Conservation (phyloP, 1,284 basidiomycete genomes). For the Gastroboletus turbinatus region DNA sequence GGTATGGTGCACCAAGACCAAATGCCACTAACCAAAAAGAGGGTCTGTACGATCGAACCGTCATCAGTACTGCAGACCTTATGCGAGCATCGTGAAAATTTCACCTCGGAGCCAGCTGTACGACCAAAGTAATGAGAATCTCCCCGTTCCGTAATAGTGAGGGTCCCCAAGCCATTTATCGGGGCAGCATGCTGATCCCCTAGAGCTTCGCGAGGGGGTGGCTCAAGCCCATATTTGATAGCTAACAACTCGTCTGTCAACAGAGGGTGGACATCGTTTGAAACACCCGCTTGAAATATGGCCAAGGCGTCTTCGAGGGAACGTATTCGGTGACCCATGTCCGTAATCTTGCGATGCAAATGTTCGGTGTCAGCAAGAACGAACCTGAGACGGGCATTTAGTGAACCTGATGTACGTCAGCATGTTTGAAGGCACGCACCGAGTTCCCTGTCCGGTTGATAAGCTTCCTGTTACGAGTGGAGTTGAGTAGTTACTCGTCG, state of each 20-base stretch:
- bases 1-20: background rate
- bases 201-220: conserved; percentile 27
- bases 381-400: conserved; percentile 41
- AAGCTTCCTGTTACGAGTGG: conserved; percentile 39
- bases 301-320: conserved; percentile 68
- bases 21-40: conserved; percentile 32
- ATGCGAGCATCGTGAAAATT: background rate
- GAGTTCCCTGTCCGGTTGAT: conserved; percentile 58
- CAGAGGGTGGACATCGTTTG: conserved; percentile 62
- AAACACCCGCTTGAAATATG: conserved; percentile 58
- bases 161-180: conserved; percentile 53
- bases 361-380: conserved; percentile 71
- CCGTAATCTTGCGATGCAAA: conserved; percentile 64
- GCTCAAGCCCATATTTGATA: conserved; percentile 57
- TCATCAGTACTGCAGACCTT: conserved; percentile 8
- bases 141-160: conserved; percentile 60
- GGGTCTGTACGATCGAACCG: conserved; percentile 15
- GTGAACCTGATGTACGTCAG: background rate
- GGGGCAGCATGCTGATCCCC: conserved; percentile 33
- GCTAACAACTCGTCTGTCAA: conserved; percentile 60
- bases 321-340: conserved; percentile 73
- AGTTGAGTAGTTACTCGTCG: background rate
- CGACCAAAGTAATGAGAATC: conserved; percentile 71
- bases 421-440: conserved; percentile 34
- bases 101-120: conserved; percentile 56